A percentile compares a stretch with the other conserved stretches of the same genome.
phyloP scores from a whole-genome alignment of 495 filamentous ascomycete genomes.

The Glonium stellatum region DNA sequence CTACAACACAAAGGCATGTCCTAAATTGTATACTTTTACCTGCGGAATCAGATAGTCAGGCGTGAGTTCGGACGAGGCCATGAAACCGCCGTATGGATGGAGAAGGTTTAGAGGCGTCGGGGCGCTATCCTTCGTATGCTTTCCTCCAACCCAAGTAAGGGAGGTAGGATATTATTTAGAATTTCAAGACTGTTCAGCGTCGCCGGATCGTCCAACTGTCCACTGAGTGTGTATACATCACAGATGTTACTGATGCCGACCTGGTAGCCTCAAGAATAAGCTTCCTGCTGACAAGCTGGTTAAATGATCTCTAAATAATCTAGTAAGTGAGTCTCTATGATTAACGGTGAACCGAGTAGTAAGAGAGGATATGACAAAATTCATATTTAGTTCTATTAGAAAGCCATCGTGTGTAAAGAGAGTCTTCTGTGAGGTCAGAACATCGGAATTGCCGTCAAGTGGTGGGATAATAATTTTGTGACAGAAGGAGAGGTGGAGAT shows the following conservation, averaged over 20 bases:
- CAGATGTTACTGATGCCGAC: not conserved
- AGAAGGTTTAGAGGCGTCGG: not conserved
- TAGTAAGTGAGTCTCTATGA: no score
- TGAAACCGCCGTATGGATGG: not conserved
- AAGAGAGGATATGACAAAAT: not conserved
- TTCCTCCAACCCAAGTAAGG: not conserved
- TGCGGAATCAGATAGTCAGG: not conserved
- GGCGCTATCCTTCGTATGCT: not conserved
- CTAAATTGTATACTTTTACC: conserved; percentile 1
- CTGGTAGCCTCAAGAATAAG: not conserved
- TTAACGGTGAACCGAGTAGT: conserved; percentile 1
- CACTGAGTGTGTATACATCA: conserved; percentile 1
- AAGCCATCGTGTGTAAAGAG: conserved; percentile 1
- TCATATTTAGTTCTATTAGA: not conserved
- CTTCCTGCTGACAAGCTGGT: no score
- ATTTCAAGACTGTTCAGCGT: not conserved
- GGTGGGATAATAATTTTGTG: not conserved
- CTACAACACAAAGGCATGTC: no score
- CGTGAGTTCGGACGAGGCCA: not conserved
- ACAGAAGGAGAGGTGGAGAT: not conserved
- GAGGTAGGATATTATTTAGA: not conserved
- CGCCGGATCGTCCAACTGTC: not conserved
- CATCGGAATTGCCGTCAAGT: not conserved
- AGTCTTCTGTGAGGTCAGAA: not conserved
- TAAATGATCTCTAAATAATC: not conserved